Percentiles rank a stretch among this genome's conserved stretches.
These are phyloP conservation scores for Leccinum longicurvipes DNA, from an alignment of 768 basidiomycete species.

Conservation along the genomic window DNA sequence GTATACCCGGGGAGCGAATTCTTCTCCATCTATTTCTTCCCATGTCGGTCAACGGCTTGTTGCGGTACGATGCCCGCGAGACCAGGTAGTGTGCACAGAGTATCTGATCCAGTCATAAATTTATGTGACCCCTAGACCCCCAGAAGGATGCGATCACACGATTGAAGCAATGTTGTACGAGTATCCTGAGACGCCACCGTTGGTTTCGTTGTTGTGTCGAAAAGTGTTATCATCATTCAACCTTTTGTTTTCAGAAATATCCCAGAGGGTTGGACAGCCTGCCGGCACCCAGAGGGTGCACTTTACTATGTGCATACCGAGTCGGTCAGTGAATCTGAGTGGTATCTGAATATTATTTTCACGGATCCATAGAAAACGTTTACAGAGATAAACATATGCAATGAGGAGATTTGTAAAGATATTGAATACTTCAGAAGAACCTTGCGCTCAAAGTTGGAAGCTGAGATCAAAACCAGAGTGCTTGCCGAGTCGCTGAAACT, in stretches of 20 bases:
- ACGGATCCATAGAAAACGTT: constrained; percentile 42
- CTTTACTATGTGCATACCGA: constrained; percentile 36
- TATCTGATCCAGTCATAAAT: neutral
- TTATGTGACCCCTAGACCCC: constrained; percentile 6
- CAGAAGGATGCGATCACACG: neutral
- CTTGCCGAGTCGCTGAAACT: constrained; percentile 27
- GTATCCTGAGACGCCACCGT: constrained; percentile 11
- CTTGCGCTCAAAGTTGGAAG: constrained; percentile 19
- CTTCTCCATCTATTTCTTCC: constrained; percentile 1
- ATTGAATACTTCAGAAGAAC: constrained; percentile 33
- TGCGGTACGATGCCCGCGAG: neutral
- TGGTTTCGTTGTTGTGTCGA: constrained; percentile 4
- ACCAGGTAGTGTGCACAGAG: constrained; percentile 5
- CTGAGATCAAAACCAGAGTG: constrained; percentile 1
- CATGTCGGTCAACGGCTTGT: constrained; percentile 8
- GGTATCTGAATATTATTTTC: neutral
- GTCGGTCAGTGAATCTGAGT: constrained; percentile 35
- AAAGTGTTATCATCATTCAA: neutral
- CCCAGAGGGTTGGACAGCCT: constrained; percentile 42
- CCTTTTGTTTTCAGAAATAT: constrained; percentile 4
- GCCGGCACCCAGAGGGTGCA: constrained; percentile 33
- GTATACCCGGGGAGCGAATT: neutral
- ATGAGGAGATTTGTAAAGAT: constrained; percentile 30
- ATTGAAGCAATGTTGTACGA: constrained; percentile 15
- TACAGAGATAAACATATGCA: constrained; percentile 52